Base-by-base conservation (phyloP, 1,284 basidiomycete species). In the Pseudozyma pruni region DNA sequence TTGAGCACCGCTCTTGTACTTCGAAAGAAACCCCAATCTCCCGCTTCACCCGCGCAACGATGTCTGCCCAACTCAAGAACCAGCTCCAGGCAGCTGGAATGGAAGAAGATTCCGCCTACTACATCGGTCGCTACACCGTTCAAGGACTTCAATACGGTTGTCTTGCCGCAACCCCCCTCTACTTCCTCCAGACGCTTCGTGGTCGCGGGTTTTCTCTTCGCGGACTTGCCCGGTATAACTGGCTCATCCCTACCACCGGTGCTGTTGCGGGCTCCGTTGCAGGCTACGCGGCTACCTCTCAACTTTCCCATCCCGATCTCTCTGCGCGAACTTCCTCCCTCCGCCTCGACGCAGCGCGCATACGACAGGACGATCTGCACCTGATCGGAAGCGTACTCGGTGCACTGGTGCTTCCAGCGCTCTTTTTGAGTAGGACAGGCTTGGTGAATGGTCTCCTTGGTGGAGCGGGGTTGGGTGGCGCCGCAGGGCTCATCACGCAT, bases 371-470 rank as follows among this genome's bases (percentile, higher is more conserved):
- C 44, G 79, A 81, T 43, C 39, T 76, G 29, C 78, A 80, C 37
- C 56, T 81, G 5, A 80, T 81, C 27, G 79, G 79, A 4, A 39
- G 50, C 11, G 76, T 79, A 4, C 40, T 81, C 1, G 79, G 79
- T 17, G 66, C 76, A 0, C 54, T 81, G 14, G 37, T 77, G 3
- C 49, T 78, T 1, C 79, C 79, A 1, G 79, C 79, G 13, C 33
- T 81, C 20, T 75, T 81, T 31, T 53, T 81, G 29, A 61, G 67
- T 4, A 54, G 74, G 8, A 73, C 72, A 4, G 79, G 79, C 9
- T 51, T 81, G n/a, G 17, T 81, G 5, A 80, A 80, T 37, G 79
- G 79, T 14, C 37, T 78, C 10, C 51, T 80, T 14, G 79, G 79
- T 19, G 79, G 79, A 7, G 72, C 73, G 0, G 78, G 79, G 35